Evolutionary conservation across 2,329 filamentous ascomycete species (phyloP).

Genomic region (Didymella keratinophila): DNA sequence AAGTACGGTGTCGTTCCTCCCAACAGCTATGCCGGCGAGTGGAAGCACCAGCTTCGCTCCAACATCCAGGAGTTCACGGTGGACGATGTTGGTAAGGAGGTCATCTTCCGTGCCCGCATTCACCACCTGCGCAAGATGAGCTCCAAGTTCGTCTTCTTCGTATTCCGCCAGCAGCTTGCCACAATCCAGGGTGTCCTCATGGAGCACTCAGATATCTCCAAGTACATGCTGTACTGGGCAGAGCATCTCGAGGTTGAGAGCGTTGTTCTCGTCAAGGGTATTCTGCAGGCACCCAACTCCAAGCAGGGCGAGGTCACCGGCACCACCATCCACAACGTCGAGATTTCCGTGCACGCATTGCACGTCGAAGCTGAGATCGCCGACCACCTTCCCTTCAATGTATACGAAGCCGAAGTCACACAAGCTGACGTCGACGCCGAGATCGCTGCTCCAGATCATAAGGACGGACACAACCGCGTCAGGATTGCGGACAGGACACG

Average conservation of each 20-base stretch:
- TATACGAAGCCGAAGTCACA: conserved; percentile 73
- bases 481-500: conserved; percentile 77
- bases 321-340: conserved; percentile 76
- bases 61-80: conserved; percentile 61
- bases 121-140: conserved; percentile 85
- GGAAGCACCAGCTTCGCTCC: conserved; percentile 57
- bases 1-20: conserved; percentile 66
- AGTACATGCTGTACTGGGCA: conserved; percentile 85
- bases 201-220: conserved; percentile 67
- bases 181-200: conserved; percentile 86
- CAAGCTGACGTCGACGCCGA: conserved; percentile 63
- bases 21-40: conserved; percentile 64
- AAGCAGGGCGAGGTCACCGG: conserved; percentile 73
- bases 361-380: conserved; percentile 69
- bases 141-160: conserved; percentile 81
- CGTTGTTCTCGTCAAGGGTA: conserved; percentile 78
- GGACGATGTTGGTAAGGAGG: conserved; percentile 64
- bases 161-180: conserved; percentile 82
- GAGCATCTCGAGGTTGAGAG: conserved; percentile 82
- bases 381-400: conserved; percentile 72
- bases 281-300: conserved; percentile 73
- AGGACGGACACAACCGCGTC: conserved; percentile 64
- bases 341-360: conserved; percentile 73
- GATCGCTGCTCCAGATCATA: conserved; percentile 59
- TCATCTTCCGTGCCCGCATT: conserved; percentile 74